These are phyloP conservation scores for Postia placenta DNA, from an alignment of 768 basidiomycete genomes.

Conservation along the genomic window DNA sequence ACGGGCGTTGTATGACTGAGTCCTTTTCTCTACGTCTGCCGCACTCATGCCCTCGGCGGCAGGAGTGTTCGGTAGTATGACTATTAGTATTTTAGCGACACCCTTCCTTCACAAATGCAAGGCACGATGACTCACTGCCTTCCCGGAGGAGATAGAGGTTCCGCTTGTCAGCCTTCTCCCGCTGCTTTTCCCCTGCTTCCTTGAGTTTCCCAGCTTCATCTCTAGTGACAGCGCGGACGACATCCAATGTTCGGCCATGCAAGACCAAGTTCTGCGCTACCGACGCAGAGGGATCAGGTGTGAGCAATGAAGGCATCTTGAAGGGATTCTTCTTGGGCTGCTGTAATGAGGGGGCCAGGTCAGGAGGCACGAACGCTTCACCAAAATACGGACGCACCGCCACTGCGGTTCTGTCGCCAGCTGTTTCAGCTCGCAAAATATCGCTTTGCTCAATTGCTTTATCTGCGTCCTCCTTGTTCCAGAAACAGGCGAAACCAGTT, in stretches of 20 bases:
- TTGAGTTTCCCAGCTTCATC: constrained; percentile 85
- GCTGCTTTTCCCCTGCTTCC: constrained; percentile 77
- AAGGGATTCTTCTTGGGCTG: constrained; percentile 81
- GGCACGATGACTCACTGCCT: constrained; percentile 84
- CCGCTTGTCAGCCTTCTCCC: constrained; percentile 90
- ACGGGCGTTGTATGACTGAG: constrained; percentile 80
- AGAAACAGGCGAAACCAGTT: constrained; percentile 96
- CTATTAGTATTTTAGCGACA: no score
- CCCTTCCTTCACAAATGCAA: no score
- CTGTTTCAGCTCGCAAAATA: constrained; percentile 57
- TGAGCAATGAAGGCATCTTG: constrained; percentile 80
- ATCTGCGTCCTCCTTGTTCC: constrained; percentile 89
- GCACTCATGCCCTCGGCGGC: constrained; percentile 65
- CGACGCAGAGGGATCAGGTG: constrained; percentile 86
- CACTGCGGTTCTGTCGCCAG: constrained; percentile 33
- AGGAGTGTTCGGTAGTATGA: constrained; percentile 84
- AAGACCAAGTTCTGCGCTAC: constrained; percentile 79
- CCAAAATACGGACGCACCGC: constrained; percentile 4
- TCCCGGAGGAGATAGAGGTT: constrained; percentile 95
- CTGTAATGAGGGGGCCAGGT: neutral
- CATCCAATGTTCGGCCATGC: constrained; percentile 90
- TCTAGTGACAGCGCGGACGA: constrained; percentile 83
- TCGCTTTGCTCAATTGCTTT: constrained; percentile 79
- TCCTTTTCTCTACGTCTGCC: constrained; percentile 81
- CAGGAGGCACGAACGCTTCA: constrained; percentile 4